A percentile compares a stretch with the other conserved stretches of the same genome.
Evolutionary conservation across 2,329 filamentous ascomycete species (phyloP).

Genomic region (Pseudocercospora ulei): DNA sequence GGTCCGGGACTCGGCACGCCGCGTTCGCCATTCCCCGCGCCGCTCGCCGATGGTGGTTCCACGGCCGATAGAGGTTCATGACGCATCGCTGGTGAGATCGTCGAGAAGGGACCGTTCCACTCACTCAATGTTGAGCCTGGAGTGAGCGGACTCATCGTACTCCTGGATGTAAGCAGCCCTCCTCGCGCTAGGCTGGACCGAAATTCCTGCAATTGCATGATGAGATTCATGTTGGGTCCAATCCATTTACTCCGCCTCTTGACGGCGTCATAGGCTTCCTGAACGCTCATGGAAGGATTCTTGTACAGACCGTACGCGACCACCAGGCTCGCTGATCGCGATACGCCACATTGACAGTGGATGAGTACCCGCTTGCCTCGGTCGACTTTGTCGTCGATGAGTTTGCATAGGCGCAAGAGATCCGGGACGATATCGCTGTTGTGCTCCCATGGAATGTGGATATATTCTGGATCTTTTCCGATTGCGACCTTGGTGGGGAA

Average conservation of each 20-base stretch:
- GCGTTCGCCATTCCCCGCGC: conserved; percentile 22
- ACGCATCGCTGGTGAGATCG: conserved; percentile 13
- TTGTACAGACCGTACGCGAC: conserved; percentile 78
- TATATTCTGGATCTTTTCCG: conserved; percentile 60
- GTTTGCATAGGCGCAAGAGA: conserved; percentile 62
- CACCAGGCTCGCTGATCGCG: conserved; percentile 73
- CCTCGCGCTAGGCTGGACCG: conserved; percentile 40
- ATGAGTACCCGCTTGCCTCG: conserved; percentile 70
- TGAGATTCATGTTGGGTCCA: conserved; percentile 82
- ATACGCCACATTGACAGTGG: conserved; percentile 79
- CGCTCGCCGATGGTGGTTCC: conserved; percentile 12
- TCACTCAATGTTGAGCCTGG: conserved; percentile 32
- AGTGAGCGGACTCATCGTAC: conserved; percentile 31
- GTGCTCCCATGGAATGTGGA: conserved; percentile 80
- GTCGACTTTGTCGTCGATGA: conserved; percentile 61
- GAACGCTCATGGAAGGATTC: conserved; percentile 64
- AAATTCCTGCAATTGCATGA: conserved; percentile 81
- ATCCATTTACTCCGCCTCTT: conserved; percentile 79
- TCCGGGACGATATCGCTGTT: conserved; percentile 77
- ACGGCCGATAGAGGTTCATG: conserved; percentile 23
- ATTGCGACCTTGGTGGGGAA: conserved; percentile 26
- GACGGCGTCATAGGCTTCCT: conserved; percentile 72
- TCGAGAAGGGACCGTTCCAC: conserved; percentile 30
- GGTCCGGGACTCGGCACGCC: conserved; percentile 46
- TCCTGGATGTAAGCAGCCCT: conserved; percentile 32